These are phyloP conservation scores for Aspergillus ochraceus DNA, from an alignment of 2,329 filamentous ascomycete species.

Conservation along the genomic window DNA sequence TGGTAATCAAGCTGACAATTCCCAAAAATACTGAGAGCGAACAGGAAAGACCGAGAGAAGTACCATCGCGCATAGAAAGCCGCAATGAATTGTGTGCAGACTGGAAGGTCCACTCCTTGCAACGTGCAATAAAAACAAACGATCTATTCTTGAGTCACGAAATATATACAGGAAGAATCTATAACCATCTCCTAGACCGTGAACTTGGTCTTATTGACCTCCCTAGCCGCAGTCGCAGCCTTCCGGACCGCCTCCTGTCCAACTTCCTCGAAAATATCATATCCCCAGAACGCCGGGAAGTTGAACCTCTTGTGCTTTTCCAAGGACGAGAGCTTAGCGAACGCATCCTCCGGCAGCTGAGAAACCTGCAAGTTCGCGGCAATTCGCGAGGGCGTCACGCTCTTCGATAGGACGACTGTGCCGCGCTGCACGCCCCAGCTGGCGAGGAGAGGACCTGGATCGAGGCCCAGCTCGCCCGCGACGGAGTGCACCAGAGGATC, in stretches of 20 bases:
- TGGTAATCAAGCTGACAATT: no score
- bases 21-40: no score
- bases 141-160: neutral
- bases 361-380: slow-evolving; percentile 43
- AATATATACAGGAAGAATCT: neutral
- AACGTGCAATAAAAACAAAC: no score
- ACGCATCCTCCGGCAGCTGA: slow-evolving; percentile 27
- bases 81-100: no score
- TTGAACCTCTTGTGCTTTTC: slow-evolving; percentile 36
- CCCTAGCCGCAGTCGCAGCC: slow-evolving; percentile 16
- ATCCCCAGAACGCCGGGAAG: slow-evolving; percentile 32
- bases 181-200: slow-evolving; percentile 16
- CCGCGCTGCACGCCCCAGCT: slow-evolving; percentile 56
- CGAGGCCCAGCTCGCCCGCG: slow-evolving; percentile 59
- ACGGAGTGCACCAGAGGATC: slow-evolving; percentile 61
- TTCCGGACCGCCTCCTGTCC: slow-evolving; percentile 24
- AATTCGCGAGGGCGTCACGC: slow-evolving; percentile 53
- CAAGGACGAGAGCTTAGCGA: slow-evolving; percentile 27
- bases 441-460: slow-evolving; percentile 56
- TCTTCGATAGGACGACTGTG: slow-evolving; percentile 55
- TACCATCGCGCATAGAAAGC: no score
- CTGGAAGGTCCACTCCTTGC: no score
- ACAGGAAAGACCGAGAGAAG: no score
- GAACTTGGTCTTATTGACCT: slow-evolving; percentile 22
- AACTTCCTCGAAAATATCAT: slow-evolving; percentile 36